phyloP scores from a whole-genome alignment of 345 rosid genomes.

The Salix viminalis region DNA sequence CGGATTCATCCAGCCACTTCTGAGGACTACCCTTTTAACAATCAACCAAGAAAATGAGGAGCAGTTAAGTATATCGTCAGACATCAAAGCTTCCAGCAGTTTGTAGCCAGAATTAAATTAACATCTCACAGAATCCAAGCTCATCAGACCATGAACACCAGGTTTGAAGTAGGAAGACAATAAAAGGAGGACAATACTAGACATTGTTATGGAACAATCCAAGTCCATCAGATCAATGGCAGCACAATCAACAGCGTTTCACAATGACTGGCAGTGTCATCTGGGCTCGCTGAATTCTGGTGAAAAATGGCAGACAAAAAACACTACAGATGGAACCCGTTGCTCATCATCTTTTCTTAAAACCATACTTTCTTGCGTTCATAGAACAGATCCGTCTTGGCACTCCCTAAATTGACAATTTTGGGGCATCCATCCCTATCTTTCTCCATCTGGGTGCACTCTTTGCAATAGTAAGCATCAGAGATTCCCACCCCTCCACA shows the following conservation, averaged over 20 bases:
- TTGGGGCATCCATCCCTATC: constrained; percentile 68
- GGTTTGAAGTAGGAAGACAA: background rate
- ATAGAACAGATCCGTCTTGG: constrained; percentile 58
- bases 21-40: background rate
- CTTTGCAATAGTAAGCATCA: constrained; percentile 70
- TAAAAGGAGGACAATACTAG: background rate
- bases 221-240: background rate
- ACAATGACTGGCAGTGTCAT: background rate
- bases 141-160: background rate
- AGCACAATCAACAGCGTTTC: background rate
- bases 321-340: background rate
- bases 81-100: background rate
- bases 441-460: constrained; percentile 75
- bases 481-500: constrained; percentile 76
- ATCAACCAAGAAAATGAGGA: background rate
- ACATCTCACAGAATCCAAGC: background rate
- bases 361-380: constrained; percentile 65
- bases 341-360: constrained; percentile 40
- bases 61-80: too few relatives aligned
- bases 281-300: background rate
- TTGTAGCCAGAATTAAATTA: background rate
- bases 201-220: background rate
- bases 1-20: background rate
- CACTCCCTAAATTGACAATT: constrained; percentile 63
- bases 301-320: background rate